phyloP scores from a whole-genome alignment of 768 basidiomycete genomes.

The Pleurotus pulmonarius region DNA sequence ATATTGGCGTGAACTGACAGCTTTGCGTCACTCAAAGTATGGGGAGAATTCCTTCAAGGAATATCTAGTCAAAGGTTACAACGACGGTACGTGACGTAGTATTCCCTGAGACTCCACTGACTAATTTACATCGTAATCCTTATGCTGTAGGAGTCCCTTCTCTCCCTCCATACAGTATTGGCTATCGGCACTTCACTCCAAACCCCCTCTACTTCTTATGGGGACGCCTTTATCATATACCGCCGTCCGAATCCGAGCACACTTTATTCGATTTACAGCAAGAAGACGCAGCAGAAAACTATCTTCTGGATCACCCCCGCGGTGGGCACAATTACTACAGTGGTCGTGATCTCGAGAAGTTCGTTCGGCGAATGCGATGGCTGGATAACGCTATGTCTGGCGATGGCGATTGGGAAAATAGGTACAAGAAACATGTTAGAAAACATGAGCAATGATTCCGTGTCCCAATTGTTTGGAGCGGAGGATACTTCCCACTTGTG shows the following conservation, averaged over 20 bases:
- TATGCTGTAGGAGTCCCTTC: conserved; percentile 44
- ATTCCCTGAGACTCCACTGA: background rate
- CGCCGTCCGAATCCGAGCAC: conserved; percentile 41
- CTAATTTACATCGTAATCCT: background rate
- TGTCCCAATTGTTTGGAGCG: no score
- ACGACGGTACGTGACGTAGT: conserved; percentile 40
- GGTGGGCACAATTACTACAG: conserved; percentile 68
- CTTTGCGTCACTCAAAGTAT: conserved; percentile 25
- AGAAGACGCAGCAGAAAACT: conserved; percentile 13
- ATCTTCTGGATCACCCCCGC: conserved; percentile 33
- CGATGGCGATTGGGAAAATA: conserved; percentile 38
- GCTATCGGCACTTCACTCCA: conserved; percentile 49
- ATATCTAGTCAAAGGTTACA: conserved; percentile 50
- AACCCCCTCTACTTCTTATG: conserved; percentile 46
- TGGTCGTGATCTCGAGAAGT: conserved; percentile 47
- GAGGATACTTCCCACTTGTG: no score
- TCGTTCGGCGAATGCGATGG: conserved; percentile 39
- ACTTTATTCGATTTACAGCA: conserved; percentile 36
- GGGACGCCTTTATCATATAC: conserved; percentile 44
- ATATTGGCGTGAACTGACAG: conserved; percentile 37
- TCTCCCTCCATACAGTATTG: conserved; percentile 47
- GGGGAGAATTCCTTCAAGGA: conserved; percentile 38
- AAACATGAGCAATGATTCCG: background rate
- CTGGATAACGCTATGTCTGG: conserved; percentile 30
- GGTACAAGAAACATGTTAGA: conserved; percentile 22